A percentile compares a stretch with the other conserved stretches of the same genome.
Conservation (phyloP, 2,329 filamentous ascomycete species). For the Onygenales sp. region DNA sequence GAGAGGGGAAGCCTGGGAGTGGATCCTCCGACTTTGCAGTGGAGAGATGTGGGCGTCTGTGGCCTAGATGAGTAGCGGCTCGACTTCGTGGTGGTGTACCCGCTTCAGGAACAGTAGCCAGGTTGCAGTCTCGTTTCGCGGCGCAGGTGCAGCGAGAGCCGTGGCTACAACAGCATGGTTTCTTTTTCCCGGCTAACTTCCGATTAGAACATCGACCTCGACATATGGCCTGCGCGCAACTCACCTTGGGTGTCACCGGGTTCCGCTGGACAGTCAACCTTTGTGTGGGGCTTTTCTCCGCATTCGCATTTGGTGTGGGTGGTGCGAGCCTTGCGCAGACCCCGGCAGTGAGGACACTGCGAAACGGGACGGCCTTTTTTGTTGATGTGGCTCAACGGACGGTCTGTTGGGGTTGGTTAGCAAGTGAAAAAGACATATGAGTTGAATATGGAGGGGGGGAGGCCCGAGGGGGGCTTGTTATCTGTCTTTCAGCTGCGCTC, state of each 20-base stretch:
- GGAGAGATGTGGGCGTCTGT: conserved; percentile 46
- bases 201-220: background rate
- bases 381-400: conserved; percentile 86
- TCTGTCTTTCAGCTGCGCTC: conserved; percentile 15
- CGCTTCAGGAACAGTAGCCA: conserved; percentile 41
- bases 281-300: conserved; percentile 62
- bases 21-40: conserved; percentile 50
- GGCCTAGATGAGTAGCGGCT: conserved; percentile 33
- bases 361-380: conserved; percentile 96
- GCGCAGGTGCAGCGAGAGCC: conserved; percentile 14
- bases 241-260: conserved; percentile 25
- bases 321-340: conserved; percentile 89
- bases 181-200: conserved; percentile 6
- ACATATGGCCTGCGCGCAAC: conserved; percentile 3
- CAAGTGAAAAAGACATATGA: conserved; percentile 8
- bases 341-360: conserved; percentile 94
- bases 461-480: conserved; percentile 7
- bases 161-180: conserved; percentile 14
- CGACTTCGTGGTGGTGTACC: conserved; percentile 31
- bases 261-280: conserved; percentile 26
- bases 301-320: conserved; percentile 96
- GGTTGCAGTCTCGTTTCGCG: conserved; percentile 33
- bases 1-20: conserved; percentile 53
- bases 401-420: conserved; percentile 49
- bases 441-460: conserved; percentile 10